Conservation (phyloP, 2,329 filamentous ascomycete genomes). For the Sporothrix pseudoabietina region DNA sequence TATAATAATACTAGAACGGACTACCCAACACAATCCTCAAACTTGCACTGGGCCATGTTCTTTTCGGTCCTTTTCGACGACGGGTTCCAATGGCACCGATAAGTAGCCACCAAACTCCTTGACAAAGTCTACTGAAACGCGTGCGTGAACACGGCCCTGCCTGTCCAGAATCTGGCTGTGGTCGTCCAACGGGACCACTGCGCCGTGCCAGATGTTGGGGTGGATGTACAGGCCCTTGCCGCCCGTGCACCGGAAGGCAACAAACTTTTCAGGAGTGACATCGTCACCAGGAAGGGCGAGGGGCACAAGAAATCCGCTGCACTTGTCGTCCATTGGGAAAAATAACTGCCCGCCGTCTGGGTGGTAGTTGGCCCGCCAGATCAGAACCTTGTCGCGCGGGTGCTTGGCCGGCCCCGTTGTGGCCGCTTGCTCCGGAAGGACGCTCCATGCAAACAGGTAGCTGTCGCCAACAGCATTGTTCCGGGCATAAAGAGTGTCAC, state of each 20-base stretch:
- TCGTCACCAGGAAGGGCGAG: background rate
- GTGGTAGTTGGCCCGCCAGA: conserved; percentile 22
- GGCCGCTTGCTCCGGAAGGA: background rate
- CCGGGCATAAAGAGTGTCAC: conserved; percentile 14
- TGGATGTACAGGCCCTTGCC: conserved; percentile 19
- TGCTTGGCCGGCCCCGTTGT: background rate
- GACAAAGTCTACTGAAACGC: conserved; percentile 18
- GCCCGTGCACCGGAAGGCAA: conserved; percentile 3
- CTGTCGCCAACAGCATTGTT: conserved; percentile 21
- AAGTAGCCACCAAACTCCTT: conserved; percentile 11
- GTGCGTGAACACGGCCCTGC: conserved; percentile 7
- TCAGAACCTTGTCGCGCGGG: conserved; percentile 8
- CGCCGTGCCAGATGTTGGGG: conserved; percentile 21
- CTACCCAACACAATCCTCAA: too few species aligned
- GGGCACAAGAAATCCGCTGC: conserved; percentile 7
- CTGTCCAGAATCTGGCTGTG: conserved; percentile 12
- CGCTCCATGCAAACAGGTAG: conserved; percentile 19
- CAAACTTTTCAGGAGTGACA: background rate
- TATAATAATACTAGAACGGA: background rate
- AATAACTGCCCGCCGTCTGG: conserved; percentile 17
- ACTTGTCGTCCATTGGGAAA: background rate
- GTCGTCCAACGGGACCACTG: conserved; percentile 11
- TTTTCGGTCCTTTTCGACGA: background rate
- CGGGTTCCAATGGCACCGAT: background rate
- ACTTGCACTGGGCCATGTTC: too few species aligned